These are phyloP conservation scores for Ceratocystis diversiconidia DNA, from an alignment of 2,329 filamentous ascomycete genomes.

Conservation along the genomic window DNA sequence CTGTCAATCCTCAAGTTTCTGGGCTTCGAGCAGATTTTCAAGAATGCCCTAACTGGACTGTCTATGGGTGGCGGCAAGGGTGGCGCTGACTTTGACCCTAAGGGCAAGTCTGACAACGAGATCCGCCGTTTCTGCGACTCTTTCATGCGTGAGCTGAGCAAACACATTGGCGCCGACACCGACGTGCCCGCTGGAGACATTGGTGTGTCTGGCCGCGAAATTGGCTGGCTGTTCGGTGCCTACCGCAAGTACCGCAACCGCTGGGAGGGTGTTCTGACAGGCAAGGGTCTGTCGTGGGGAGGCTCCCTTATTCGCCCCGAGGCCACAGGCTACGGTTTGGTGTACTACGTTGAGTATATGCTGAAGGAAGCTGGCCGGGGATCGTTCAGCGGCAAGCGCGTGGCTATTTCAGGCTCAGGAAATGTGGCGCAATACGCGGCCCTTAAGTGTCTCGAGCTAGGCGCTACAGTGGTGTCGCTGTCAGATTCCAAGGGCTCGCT, in stretches of 20 bases:
- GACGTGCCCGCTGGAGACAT: slow-evolving; percentile 97
- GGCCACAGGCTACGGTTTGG: slow-evolving; percentile 89
- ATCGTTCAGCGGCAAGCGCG: slow-evolving; percentile 76
- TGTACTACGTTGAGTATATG: slow-evolving; percentile 97
- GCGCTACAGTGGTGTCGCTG: slow-evolving; percentile 79
- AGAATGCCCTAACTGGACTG: slow-evolving; percentile 90
- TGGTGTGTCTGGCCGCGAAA: slow-evolving; percentile 79
- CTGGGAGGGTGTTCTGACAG: slow-evolving; percentile 93
- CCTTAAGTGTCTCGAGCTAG: slow-evolving; percentile 91
- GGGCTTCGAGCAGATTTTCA: slow-evolving; percentile 98
- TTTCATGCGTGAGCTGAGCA: slow-evolving; percentile 92
- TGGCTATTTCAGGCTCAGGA: slow-evolving; percentile 89
- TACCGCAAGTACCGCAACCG: slow-evolving; percentile 79
- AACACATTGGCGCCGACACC: slow-evolving; percentile 91
- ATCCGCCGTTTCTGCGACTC: slow-evolving; percentile 92
- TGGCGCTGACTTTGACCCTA: slow-evolving; percentile 96
- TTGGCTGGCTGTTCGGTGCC: slow-evolving; percentile 87
- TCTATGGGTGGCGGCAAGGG: slow-evolving; percentile 93
- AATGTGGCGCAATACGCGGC: slow-evolving; percentile 98
- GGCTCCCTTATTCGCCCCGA: slow-evolving; percentile 89
- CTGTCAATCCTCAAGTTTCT: slow-evolving; percentile 82
- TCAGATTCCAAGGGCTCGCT: slow-evolving; percentile 84
- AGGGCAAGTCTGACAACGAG: slow-evolving; percentile 94
- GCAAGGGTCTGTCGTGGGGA: slow-evolving; percentile 88
- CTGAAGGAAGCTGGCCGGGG: slow-evolving; percentile 80